Percentiles rank a stretch among this genome's conserved stretches.
phyloP scores from a whole-genome alignment of 2,329 filamentous ascomycete genomes.

The Myriangium duriaei region DNA sequence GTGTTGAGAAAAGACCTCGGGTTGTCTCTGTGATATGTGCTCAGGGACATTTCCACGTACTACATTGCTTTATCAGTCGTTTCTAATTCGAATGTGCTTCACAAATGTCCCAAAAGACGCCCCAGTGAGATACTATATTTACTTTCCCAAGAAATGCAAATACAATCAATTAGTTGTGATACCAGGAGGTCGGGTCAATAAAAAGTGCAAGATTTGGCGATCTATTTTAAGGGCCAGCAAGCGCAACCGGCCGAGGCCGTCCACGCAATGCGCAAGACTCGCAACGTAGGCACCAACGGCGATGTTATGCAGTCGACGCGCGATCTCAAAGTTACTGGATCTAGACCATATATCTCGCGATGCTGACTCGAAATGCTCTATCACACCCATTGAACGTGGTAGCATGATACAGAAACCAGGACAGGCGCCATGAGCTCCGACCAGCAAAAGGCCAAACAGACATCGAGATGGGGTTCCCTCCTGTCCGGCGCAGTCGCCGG shows the following conservation, averaged over 20 bases:
- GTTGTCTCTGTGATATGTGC: no score
- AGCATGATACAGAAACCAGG: not conserved
- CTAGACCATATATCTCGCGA: not conserved
- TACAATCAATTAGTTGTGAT: no score
- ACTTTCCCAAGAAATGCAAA: no score
- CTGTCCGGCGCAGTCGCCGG: conserved; percentile 84
- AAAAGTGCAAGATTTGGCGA: conserved; percentile 1
- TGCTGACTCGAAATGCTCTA: not conserved
- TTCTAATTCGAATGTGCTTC: no score
- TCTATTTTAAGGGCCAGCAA: not conserved
- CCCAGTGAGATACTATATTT: no score
- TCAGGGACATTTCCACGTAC: no score
- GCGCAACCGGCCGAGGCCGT: conserved; percentile 4
- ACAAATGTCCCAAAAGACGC: no score
- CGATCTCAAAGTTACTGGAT: no score
- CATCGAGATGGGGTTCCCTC: conserved; percentile 39
- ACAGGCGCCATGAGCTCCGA: conserved; percentile 9
- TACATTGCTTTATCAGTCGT: no score
- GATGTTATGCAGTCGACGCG: not conserved
- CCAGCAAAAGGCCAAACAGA: conserved; percentile 11
- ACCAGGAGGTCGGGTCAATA: no score
- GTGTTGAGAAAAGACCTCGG: no score
- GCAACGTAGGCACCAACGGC: not conserved
- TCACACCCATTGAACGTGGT: not conserved
- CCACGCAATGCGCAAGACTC: not conserved